Evolutionary conservation across 176 grass and related monocot species (phyloP).

Genomic region (Avena sativa): DNA sequence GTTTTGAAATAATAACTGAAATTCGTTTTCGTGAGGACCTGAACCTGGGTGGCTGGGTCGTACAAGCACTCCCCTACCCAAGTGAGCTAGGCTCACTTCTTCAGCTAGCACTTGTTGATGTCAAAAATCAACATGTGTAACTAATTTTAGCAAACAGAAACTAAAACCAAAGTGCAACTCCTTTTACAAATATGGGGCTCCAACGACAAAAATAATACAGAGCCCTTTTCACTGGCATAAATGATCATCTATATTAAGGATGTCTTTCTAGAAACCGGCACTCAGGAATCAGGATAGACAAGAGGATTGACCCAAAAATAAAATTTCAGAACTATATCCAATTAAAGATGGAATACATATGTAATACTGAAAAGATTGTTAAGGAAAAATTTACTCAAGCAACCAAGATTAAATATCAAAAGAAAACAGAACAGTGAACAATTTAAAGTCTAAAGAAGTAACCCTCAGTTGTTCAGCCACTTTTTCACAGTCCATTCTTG

Average conservation of each 20-base stretch:
- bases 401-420: slow-evolving; percentile 23
- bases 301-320: slow-evolving; percentile 22
- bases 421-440: slow-evolving; percentile 19
- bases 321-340: slow-evolving; percentile 16
- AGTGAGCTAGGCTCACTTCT: neutral
- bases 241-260: slow-evolving; percentile 12
- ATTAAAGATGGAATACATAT: slow-evolving; percentile 21
- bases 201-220: neutral
- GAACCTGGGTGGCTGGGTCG: neutral
- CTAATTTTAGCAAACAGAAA: neutral
- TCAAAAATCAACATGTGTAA: neutral
- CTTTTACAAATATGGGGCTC: neutral
- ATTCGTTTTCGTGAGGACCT: neutral
- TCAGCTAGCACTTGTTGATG: neutral
- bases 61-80: neutral
- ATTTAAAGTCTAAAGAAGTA: slow-evolving; percentile 36
- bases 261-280: neutral
- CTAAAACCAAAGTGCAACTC: slow-evolving; percentile 1
- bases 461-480: slow-evolving; percentile 86
- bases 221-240: neutral
- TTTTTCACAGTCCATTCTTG: slow-evolving; percentile 97
- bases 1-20: neutral
- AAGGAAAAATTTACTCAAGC: slow-evolving; percentile 9
- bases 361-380: slow-evolving; percentile 9
- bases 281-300: slow-evolving; percentile 20